These are phyloP conservation scores for Penicillium paradoxum DNA, from an alignment of 495 filamentous ascomycete species.

Conservation along the genomic window DNA sequence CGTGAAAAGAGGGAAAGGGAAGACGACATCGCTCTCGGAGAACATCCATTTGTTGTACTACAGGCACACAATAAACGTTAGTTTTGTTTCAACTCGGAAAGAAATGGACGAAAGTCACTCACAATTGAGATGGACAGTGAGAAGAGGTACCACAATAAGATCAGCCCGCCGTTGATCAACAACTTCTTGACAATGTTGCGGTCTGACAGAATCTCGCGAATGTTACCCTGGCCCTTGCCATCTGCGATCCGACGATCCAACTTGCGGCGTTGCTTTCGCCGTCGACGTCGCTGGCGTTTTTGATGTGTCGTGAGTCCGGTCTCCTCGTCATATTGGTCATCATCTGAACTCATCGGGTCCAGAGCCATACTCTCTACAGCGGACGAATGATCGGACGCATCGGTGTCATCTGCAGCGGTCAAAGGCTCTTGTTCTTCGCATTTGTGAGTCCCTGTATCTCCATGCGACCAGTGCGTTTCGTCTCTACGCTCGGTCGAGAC, in stretches of 20 bases:
- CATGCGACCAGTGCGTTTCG: slow-evolving; percentile 27
- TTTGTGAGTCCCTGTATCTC: slow-evolving; percentile 30
- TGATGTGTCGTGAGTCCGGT: slow-evolving; percentile 74
- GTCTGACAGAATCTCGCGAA: slow-evolving; percentile 50
- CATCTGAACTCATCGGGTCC: slow-evolving; percentile 55
- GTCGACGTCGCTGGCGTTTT: slow-evolving; percentile 57
- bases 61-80: not conserved
- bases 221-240: slow-evolving; percentile 24
- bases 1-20: slow-evolving; percentile 92
- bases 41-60: slow-evolving; percentile 99
- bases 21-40: slow-evolving; percentile 73
- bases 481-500: slow-evolving; percentile 45
- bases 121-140: slow-evolving; percentile 93
- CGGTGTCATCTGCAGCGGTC: slow-evolving; percentile 34
- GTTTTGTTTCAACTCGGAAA: not conserved
- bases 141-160: slow-evolving; percentile 90
- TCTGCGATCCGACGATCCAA: slow-evolving; percentile 70
- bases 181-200: slow-evolving; percentile 62
- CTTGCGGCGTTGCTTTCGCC: slow-evolving; percentile 60
- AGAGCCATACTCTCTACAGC: slow-evolving; percentile 53
- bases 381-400: slow-evolving; percentile 46
- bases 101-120: slow-evolving; percentile 32
- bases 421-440: slow-evolving; percentile 35
- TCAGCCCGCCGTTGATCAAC: slow-evolving; percentile 68
- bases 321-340: slow-evolving; percentile 84